phyloP scores from a whole-genome alignment of 2,329 filamentous ascomycete genomes.

The Monosporascus sp. region DNA sequence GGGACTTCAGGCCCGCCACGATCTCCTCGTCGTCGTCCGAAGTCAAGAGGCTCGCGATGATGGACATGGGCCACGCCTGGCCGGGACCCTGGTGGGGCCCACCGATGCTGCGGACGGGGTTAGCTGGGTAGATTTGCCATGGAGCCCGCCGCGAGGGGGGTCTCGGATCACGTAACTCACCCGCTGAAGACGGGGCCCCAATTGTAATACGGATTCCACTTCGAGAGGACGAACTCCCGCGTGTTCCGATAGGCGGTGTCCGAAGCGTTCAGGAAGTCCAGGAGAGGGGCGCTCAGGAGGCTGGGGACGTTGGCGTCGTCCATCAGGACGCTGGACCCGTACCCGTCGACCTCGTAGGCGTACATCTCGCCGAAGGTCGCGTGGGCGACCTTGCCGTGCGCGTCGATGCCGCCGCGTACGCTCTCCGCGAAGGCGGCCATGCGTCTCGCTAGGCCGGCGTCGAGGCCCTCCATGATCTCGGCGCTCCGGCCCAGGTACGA shows the following conservation, averaged over 20 bases:
- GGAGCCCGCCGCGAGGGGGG: neutral
- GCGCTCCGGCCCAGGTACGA: conserved; percentile 43
- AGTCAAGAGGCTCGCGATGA: conserved; percentile 76
- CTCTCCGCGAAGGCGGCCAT: conserved; percentile 52
- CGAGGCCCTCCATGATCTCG: conserved; percentile 27
- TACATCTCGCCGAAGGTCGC: conserved; percentile 59
- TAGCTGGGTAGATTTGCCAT: neutral
- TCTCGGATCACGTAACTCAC: conserved; percentile 26
- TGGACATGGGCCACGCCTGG: conserved; percentile 83
- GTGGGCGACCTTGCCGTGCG: conserved; percentile 61
- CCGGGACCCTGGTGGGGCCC: conserved; percentile 54
- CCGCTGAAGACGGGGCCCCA: conserved; percentile 46
- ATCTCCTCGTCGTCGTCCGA: conserved; percentile 28
- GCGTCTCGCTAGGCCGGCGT: conserved; percentile 29
- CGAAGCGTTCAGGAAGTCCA: conserved; percentile 40
- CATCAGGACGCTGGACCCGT: conserved; percentile 54
- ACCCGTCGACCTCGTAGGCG: conserved; percentile 64
- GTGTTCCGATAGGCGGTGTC: conserved; percentile 69
- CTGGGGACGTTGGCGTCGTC: conserved; percentile 59
- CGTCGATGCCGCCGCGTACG: conserved; percentile 60
- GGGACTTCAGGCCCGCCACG: conserved; percentile 27
- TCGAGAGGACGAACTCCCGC: conserved; percentile 65
- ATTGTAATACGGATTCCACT: conserved; percentile 70
- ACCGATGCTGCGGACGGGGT: conserved; percentile 32
- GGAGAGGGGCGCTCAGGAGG: conserved; percentile 50